A percentile compares a stretch with the other conserved stretches of the same genome.
Conservation (phyloP, 768 basidiomycete species). For the Pseudohyphozyma bogoriensis region DNA sequence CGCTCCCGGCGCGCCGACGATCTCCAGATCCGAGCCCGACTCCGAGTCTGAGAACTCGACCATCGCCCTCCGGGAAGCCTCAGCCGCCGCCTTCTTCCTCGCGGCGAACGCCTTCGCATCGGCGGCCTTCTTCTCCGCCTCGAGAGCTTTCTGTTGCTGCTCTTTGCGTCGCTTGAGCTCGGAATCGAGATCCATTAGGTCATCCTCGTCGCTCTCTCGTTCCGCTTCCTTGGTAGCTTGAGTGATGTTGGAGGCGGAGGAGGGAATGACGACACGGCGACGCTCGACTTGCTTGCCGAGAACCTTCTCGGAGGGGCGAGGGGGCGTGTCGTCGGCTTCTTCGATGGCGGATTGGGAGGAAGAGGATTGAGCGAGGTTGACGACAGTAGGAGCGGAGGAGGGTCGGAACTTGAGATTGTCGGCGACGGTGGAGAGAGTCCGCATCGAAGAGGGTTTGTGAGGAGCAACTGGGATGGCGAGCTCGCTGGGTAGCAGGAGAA, state of each 20-base stretch:
- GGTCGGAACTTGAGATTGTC: too few species aligned
- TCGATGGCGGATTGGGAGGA: neutral
- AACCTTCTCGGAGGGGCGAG: neutral
- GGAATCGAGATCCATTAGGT: slow-evolving; percentile 1
- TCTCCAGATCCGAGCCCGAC: slow-evolving; percentile 23
- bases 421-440: too few species aligned
- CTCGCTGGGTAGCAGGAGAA: too few species aligned
- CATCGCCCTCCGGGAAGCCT: neutral
- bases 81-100: neutral
- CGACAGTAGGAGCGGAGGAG: neutral
- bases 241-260: too few species aligned
- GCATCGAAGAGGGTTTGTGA: neutral
- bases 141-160: neutral
- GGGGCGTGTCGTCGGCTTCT: neutral
- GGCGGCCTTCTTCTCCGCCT: neutral
- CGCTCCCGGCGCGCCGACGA: neutral
- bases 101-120: neutral
- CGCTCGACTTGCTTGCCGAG: slow-evolving; percentile 4
- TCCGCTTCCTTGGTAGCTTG: neutral
- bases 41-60: neutral
- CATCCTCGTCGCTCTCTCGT: neutral
- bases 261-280: too few species aligned
- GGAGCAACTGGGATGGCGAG: neutral
- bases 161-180: neutral
- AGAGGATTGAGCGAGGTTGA: too few species aligned